Evolutionary conservation across 2,329 filamentous ascomycete genomes (phyloP), one percentile per base, ranked within the genome.

Genomic region (Mycosphaerella sp.): DNA sequence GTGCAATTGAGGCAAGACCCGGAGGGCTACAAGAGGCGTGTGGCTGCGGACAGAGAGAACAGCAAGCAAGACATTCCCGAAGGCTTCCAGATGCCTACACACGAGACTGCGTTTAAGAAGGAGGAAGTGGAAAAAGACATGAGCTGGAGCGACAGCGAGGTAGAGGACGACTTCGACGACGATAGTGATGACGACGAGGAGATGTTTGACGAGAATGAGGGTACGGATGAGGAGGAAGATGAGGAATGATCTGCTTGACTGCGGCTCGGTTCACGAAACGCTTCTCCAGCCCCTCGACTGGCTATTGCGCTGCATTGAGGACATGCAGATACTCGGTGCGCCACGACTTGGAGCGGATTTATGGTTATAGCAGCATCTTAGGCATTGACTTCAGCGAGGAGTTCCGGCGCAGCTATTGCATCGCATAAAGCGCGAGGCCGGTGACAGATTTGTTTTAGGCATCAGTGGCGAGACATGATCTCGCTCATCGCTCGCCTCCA

Each of bases 21-120:
- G 0, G 75, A 77, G 1, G 71, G 76, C 32, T 98, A 95, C 76
- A 83, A 89, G 66, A 72, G 76, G 42, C 79, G 78, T 63, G 89
- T 92, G 1, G 78, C 74, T 59, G 80, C 82, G 42, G 81, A 89
- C 32, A 85, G 93, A 4, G 83, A 86, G 60, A 75, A 74, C 44
- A 91, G 88, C 10, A 88, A 88, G 73, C 74, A 78, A 59, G 88
- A 95, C 66, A 89, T 95, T 2, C 92, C 93, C 0, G 74, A 76
- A 0, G 89, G 80, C 0, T 91, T 91, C 59, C 77, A 81, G 52
- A 92, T 97, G 86, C 93, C 93, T 0, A 89, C 85, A 0, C 80
- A 77, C 47, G 74, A 83, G 50, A 78, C 78, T 71, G 86, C 67
- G 72, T 89, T 72, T 62, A 73, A 72, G 65, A 82, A 83, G 70